Conservation (phyloP, 805 yeast genomes). For the Brettanomyces nanus region DNA sequence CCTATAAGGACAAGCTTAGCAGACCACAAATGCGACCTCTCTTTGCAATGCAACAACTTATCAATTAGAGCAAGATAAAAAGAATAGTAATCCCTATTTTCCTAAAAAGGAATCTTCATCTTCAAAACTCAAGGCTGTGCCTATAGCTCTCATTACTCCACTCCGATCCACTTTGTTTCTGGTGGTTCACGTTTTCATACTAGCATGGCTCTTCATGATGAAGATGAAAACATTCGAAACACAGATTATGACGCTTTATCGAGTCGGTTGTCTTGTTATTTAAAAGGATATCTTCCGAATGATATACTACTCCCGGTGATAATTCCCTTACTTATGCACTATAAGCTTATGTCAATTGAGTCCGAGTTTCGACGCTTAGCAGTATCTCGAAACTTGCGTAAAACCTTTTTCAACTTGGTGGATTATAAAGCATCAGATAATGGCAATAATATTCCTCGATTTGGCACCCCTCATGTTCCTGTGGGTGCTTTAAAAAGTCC, state of each 20-base stretch:
- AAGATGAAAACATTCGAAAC: constrained; percentile 18
- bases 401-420: constrained; percentile 28
- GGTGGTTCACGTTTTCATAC: too few species aligned
- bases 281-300: constrained; percentile 34
- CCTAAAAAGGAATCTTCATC: too few species aligned
- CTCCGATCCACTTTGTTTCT: too few species aligned
- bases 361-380: constrained; percentile 28
- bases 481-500: constrained; percentile 41
- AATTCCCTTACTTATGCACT: constrained; percentile 28
- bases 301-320: constrained; percentile 29
- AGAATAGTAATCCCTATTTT: too few species aligned
- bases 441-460: neutral
- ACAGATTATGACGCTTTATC: constrained; percentile 71
- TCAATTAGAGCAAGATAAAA: too few species aligned
- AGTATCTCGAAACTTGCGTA: constrained; percentile 29
- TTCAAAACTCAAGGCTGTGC: too few species aligned
- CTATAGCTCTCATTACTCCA: too few species aligned
- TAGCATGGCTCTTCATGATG: neutral
- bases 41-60: too few species aligned
- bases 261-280: constrained; percentile 48
- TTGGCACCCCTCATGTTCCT: too few species aligned
- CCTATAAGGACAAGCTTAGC: too few species aligned
- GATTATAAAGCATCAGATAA: neutral
- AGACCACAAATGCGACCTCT: too few species aligned
- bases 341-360: constrained; percentile 31